Conservation (phyloP, 495 filamentous ascomycete genomes). For the Articulospora tetracladia region DNA sequence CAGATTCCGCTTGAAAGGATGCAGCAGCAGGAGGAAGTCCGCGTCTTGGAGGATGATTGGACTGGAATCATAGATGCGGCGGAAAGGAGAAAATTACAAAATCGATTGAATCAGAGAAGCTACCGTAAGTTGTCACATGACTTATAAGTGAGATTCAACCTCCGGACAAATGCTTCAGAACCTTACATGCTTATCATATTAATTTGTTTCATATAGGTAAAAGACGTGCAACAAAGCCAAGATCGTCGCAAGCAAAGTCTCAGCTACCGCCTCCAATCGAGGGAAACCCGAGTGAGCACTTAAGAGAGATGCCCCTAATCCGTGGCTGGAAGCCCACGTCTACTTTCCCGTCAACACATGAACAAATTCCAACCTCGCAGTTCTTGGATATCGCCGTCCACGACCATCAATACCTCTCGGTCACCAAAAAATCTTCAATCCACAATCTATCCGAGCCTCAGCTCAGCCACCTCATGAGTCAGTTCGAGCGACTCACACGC, state of each 20-base stretch:
- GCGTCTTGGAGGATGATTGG: slow-evolving; percentile 32
- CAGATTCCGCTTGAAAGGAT: not conserved
- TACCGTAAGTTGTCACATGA: slow-evolving; percentile 31
- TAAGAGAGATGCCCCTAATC: too few species aligned
- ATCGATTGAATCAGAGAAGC: slow-evolving; percentile 38
- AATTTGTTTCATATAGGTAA: not conserved
- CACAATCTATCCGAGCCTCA: slow-evolving; percentile 3
- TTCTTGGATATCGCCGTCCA: not conserved
- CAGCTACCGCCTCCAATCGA: not conserved
- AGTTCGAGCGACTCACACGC: not conserved
- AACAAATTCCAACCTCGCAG: not conserved
- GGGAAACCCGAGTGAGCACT: not conserved
- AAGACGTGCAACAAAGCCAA: not conserved
- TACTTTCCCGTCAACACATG: not conserved
- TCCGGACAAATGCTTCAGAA: too few species aligned
- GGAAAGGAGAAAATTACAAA: slow-evolving; percentile 27
- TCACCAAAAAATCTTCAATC: slow-evolving; percentile 1
- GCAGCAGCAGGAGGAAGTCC: not conserved
- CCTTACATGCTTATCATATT: not conserved
- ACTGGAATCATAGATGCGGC: slow-evolving; percentile 36
- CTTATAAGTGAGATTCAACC: not conserved
- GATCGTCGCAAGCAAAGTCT: not conserved
- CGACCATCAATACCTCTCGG: not conserved
- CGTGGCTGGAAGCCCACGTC: too few species aligned
- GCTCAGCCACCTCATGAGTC: not conserved